These are phyloP conservation scores for Candida tibetensis DNA, from an alignment of 805 yeast genomes.

Conservation along the genomic window DNA sequence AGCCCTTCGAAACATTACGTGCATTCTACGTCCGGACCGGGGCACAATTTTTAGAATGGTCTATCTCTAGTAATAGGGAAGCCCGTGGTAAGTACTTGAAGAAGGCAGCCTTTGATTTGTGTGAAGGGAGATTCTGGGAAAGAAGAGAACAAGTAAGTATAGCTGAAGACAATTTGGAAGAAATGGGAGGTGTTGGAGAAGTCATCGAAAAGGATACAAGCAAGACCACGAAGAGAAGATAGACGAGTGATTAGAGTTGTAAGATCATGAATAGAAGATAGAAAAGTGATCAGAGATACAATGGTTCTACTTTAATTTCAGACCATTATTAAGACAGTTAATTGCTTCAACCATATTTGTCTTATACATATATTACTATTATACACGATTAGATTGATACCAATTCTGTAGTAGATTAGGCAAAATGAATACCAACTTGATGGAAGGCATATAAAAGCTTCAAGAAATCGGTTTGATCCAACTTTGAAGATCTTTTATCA, in stretches of 20 bases:
- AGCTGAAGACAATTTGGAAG: constrained; percentile 87
- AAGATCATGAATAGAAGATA: background rate
- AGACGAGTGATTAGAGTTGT: too few relatives aligned
- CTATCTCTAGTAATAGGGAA: constrained; percentile 79
- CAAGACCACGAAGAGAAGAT: constrained; percentile 50
- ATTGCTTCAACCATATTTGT: too few relatives aligned
- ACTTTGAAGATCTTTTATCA: constrained; percentile 87
- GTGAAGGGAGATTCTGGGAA: constrained; percentile 98
- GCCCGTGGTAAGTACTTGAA: constrained; percentile 88
- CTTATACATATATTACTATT: background rate
- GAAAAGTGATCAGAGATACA: too few relatives aligned
- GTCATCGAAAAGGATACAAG: constrained; percentile 71
- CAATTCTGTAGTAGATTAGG: constrained; percentile 37
- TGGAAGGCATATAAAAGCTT: constrained; percentile 87
- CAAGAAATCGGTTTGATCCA: constrained; percentile 93
- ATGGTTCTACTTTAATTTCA: too few relatives aligned
- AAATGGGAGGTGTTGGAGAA: constrained; percentile 86
- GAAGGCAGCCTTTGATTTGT: constrained; percentile 82
- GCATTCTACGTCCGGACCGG: constrained; percentile 85
- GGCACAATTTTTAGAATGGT: constrained; percentile 87
- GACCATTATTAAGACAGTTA: too few relatives aligned
- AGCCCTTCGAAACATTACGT: constrained; percentile 82
- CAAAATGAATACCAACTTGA: constrained; percentile 95
- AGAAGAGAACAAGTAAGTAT: constrained; percentile 88
- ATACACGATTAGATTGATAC: background rate